Percentiles rank a stretch among this genome's conserved stretches.
Evolutionary conservation across 2,329 filamentous ascomycete genomes (phyloP).

Genomic region (Talaromyces sp.): DNA sequence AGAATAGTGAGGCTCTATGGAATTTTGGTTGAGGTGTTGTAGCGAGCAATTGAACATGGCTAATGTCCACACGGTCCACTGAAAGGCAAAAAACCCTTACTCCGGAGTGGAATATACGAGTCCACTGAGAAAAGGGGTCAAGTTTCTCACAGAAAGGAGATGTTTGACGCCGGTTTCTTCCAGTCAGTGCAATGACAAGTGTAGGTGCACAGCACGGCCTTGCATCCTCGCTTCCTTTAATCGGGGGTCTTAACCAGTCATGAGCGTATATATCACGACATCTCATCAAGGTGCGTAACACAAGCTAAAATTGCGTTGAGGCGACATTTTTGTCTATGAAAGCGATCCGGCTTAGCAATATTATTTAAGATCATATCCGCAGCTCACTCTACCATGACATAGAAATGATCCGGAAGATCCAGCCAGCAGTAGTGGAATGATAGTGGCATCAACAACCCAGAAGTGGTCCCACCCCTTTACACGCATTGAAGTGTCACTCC

Average conservation of each 20-base stretch:
- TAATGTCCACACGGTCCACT: neutral
- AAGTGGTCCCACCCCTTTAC: slow-evolving; percentile 11
- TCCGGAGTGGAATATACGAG: neutral
- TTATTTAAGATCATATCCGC: neutral
- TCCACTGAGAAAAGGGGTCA: neutral
- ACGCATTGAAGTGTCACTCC: slow-evolving; percentile 13
- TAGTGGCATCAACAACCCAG: neutral
- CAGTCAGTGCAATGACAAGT: too few species aligned
- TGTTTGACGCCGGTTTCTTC: too few species aligned
- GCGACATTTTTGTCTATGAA: neutral
- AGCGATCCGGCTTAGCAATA: neutral
- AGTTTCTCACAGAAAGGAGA: neutral
- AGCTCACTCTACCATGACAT: slow-evolving; percentile 6
- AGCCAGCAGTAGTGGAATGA: neutral
- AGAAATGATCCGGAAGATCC: slow-evolving; percentile 3
- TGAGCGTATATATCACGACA: too few species aligned
- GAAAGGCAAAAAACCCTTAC: neutral
- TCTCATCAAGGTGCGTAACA: too few species aligned
- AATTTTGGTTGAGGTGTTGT: neutral
- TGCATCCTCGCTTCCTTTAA: too few species aligned
- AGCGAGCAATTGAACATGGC: neutral
- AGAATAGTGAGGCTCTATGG: neutral
- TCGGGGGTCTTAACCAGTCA: too few species aligned
- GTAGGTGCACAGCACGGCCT: too few species aligned
- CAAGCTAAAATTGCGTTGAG: neutral